Evolutionary conservation across 352 stramenopile genomes (phyloP).

Genomic region (Aphanomyces cochlioides): DNA sequence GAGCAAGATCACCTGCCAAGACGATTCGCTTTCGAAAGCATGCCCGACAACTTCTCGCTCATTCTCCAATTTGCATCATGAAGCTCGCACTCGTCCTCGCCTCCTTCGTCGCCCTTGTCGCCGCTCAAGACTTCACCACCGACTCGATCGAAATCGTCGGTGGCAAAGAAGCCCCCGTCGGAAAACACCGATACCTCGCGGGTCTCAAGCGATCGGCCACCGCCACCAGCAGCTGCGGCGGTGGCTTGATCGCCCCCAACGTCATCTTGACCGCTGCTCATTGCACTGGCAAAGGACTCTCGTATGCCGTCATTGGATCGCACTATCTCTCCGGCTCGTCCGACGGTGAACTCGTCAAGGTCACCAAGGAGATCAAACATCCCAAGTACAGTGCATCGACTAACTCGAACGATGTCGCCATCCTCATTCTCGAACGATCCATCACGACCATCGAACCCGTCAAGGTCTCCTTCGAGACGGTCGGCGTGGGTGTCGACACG

Average conservation of each 20-base stretch:
- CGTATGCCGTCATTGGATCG: constrained; percentile 50
- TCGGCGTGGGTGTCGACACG: constrained; percentile 50
- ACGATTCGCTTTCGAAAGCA: too few species aligned
- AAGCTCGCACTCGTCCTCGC: not conserved
- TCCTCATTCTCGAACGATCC: constrained; percentile 44
- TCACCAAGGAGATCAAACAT: constrained; percentile 48
- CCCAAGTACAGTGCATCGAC: constrained; percentile 42
- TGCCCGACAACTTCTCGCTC: too few species aligned
- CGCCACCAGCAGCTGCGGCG: constrained; percentile 51
- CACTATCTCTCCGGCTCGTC: constrained; percentile 45
- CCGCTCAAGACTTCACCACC: not conserved
- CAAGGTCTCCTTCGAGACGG: constrained; percentile 35
- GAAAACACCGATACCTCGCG: constrained; percentile 44
- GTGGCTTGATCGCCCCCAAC: constrained; percentile 58
- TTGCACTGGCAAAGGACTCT: constrained; percentile 33
- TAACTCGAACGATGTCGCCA: constrained; percentile 54
- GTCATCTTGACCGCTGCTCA: constrained; percentile 63
- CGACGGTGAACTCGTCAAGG: constrained; percentile 50
- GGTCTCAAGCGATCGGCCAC: constrained; percentile 40
- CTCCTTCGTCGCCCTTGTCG: not conserved
- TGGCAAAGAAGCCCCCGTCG: constrained; percentile 17
- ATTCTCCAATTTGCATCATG: not conserved
- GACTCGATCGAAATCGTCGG: constrained; percentile 9
- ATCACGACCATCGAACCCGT: constrained; percentile 41
- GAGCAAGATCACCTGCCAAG: too few species aligned